A percentile compares a stretch with the other conserved stretches of the same genome.
Evolutionary conservation across 768 basidiomycete species (phyloP).

Genomic region (Boletus rufocinnamomeus): DNA sequence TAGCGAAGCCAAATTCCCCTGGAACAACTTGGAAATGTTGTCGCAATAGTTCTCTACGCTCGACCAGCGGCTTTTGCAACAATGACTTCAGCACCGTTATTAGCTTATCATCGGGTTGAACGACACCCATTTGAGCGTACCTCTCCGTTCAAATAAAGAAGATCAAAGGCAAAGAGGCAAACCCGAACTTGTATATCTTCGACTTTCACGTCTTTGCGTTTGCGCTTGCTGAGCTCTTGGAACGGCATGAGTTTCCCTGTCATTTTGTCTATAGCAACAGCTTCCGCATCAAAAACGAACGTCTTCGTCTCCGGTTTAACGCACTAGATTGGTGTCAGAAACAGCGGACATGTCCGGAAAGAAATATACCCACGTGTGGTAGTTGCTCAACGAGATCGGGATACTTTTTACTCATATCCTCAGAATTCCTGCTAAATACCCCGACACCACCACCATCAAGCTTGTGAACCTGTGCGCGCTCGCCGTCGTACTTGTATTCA

Average conservation of each 20-base stretch:
- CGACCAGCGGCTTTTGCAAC: slow-evolving; percentile 70
- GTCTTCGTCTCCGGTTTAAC: slow-evolving; percentile 81
- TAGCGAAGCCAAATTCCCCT: slow-evolving; percentile 93
- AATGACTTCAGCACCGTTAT: slow-evolving; percentile 59
- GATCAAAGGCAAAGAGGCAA: slow-evolving; percentile 94
- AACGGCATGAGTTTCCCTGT: slow-evolving; percentile 92
- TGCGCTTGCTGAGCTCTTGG: slow-evolving; percentile 93
- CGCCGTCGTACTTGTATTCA: slow-evolving; percentile 99
- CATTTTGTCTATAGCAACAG: slow-evolving; percentile 88
- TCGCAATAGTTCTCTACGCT: slow-evolving; percentile 75
- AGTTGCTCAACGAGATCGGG: slow-evolving; percentile 96
- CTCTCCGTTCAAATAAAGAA: slow-evolving; percentile 96
- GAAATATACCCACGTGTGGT: slow-evolving; percentile 59
- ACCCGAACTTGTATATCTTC: slow-evolving; percentile 98
- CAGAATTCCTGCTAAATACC: slow-evolving; percentile 97
- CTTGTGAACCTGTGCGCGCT: slow-evolving; percentile 93
- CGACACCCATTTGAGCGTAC: slow-evolving; percentile 40
- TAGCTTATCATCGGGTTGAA: slow-evolving; percentile 1
- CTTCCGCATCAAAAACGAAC: slow-evolving; percentile 96
- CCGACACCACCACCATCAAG: slow-evolving; percentile 78
- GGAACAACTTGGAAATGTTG: slow-evolving; percentile 80
- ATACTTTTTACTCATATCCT: slow-evolving; percentile 99
- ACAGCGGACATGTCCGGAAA: neutral
- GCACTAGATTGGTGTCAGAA: slow-evolving; percentile 52
- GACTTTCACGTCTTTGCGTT: slow-evolving; percentile 96